Base-by-base conservation (phyloP, 768 basidiomycete genomes). In the Hysterangium stoloniferum region DNA sequence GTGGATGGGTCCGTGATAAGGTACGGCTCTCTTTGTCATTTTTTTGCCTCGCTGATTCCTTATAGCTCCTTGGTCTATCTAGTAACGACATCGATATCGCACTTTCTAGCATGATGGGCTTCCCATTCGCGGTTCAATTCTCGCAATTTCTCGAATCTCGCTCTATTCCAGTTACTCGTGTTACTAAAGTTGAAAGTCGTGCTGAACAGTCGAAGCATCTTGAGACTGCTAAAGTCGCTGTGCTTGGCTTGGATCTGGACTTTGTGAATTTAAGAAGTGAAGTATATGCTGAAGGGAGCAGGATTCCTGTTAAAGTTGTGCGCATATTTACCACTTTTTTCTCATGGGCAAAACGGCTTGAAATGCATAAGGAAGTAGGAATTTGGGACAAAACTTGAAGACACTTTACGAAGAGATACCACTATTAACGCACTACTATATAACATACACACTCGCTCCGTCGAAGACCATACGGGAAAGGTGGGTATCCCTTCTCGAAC, bases 1-100 rank as follows among this genome's bases (percentile, higher is more conserved):
- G 96, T 15, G 96, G 96, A 17, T 99, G 96, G 96, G 96, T 98
- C 38, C 74, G 96, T 60, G 96, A 99, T 66, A 99, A 99, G 83
- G 95, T 93, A 54, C 58, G 69, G 64, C 24, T 17, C 49, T 32
- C 22, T 43, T 15, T 35, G 34, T 52, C 51, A 29, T 34, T n/a
- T 8, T 7, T 20, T 5, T 17, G 27, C 53, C 22, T 57, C 49
- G 49, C 52, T 63, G 52, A 57, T 56, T 12, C 25, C 52, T 48
- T 48, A 41, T 52, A 92, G 96, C 71, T 98, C 38, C 75, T 98
- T 31, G 84, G 83, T 9, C 72, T 76, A 15, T 71, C 87, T 47
- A 90, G 87, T 58, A 80, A 90, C 63, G 96, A 99, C 59, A 86
- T 99, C 56, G 96, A 99, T 65, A 78, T 99, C 57, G 92, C 95